Evolutionary conservation across 768 basidiomycete genomes (phyloP).

Genomic region (Mrakia gelida): DNA sequence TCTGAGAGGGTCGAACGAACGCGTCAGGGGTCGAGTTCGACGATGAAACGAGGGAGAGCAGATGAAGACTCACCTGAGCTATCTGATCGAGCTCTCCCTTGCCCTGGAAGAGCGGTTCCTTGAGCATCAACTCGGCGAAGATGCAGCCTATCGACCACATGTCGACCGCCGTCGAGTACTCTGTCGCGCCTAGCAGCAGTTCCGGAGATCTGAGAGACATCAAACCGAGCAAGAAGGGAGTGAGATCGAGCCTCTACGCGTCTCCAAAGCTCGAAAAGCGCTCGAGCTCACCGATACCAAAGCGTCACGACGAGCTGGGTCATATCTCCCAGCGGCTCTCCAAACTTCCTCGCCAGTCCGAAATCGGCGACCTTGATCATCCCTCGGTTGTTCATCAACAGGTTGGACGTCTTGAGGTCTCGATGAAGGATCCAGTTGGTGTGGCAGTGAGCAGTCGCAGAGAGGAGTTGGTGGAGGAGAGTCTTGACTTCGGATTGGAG

Average conservation of each 20-base stretch:
- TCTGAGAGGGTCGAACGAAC: constrained; percentile 44
- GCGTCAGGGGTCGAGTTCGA: neutral
- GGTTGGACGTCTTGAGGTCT: constrained; percentile 93
- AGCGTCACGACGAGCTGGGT: constrained; percentile 97
- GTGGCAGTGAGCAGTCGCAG: constrained; percentile 90
- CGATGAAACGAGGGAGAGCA: neutral
- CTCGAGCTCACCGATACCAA: constrained; percentile 81
- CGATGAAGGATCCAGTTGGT: constrained; percentile 96
- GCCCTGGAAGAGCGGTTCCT: constrained; percentile 97
- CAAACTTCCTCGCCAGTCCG: constrained; percentile 89
- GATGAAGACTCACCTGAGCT: constrained; percentile 54
- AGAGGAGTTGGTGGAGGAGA: constrained; percentile 83
- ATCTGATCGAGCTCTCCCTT: constrained; percentile 89
- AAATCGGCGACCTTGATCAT: constrained; percentile 99
- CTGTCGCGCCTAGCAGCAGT: constrained; percentile 84
- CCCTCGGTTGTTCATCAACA: constrained; percentile 98
- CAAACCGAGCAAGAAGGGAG: neutral
- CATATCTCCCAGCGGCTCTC: constrained; percentile 93
- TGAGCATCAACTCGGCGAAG: constrained; percentile 89
- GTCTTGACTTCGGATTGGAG: constrained; percentile 98
- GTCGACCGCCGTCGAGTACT: constrained; percentile 92
- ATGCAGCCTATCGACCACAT: constrained; percentile 99
- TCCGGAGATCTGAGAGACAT: constrained; percentile 70
- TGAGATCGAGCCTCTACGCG: neutral
- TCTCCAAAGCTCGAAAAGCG: neutral